phyloP scores from a whole-genome alignment of 164 flowering plant species.

The Berberis thunbergii region DNA sequence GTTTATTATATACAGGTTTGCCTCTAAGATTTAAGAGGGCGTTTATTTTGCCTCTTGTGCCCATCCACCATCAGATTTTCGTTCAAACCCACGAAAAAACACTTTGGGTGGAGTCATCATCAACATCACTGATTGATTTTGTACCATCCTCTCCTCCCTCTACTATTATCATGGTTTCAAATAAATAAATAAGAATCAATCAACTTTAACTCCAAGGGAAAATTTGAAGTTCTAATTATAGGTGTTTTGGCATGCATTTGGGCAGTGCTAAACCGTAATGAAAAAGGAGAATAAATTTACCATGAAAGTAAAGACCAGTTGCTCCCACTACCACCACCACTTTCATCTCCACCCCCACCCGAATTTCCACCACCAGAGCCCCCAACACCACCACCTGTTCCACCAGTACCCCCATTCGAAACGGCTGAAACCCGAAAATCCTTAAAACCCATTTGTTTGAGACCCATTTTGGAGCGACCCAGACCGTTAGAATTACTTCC shows the following conservation, averaged over 20 bases:
- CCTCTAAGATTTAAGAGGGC: no score
- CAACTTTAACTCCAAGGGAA: neutral
- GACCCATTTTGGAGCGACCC: constrained; percentile 13
- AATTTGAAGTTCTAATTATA: neutral
- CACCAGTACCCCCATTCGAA: constrained; percentile 23
- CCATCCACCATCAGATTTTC: no score
- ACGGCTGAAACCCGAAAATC: constrained; percentile 30
- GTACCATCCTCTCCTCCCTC: neutral
- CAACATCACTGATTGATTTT: no score
- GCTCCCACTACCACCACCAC: constrained; percentile 1
- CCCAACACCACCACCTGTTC: constrained; percentile 34
- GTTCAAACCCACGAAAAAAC: no score
- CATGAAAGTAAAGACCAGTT: constrained; percentile 7
- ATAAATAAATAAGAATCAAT: neutral
- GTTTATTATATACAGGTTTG: no score
- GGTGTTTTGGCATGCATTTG: neutral
- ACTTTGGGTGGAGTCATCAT: no score
- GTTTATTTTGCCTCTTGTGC: no score
- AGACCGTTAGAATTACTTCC: constrained; percentile 10
- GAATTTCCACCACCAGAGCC: constrained; percentile 40
- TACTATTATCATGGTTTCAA: neutral
- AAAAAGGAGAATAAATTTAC: constrained; percentile 1
- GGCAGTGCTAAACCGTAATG: neutral
- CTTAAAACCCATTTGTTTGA: constrained; percentile 13
- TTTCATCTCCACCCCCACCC: constrained; percentile 7